Percentiles rank a stretch among this genome's conserved stretches.
These are phyloP conservation scores for Verticillium dahliae DNA, from an alignment of 2,329 filamentous ascomycete genomes.

Conservation along the genomic window DNA sequence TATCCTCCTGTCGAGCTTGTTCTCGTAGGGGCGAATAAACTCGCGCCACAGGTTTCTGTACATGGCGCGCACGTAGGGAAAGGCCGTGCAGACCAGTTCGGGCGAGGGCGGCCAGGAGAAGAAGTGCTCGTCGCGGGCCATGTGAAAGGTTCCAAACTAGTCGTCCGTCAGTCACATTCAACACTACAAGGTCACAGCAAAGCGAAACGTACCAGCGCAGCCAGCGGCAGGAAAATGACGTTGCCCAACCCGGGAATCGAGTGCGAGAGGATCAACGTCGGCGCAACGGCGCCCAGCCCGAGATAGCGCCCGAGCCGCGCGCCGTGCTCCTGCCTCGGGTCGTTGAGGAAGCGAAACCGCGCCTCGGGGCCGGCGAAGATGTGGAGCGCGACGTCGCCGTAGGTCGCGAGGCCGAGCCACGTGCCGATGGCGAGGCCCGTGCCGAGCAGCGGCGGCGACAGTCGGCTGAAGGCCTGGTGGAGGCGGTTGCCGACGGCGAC, in stretches of 20 bases:
- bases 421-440: conserved; percentile 37
- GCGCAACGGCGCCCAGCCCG: conserved; percentile 37
- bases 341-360: conserved; percentile 7
- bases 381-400: conserved; percentile 43
- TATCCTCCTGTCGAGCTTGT: conserved; percentile 39
- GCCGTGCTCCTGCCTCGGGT: conserved; percentile 1
- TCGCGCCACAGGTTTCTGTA: conserved; percentile 41
- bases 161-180: background rate
- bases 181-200: too few relatives aligned
- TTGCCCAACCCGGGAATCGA: conserved; percentile 35
- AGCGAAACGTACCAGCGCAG: conserved; percentile 29
- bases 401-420: conserved; percentile 44
- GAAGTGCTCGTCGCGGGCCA: conserved; percentile 36
- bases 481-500: conserved; percentile 59
- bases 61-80: conserved; percentile 37
- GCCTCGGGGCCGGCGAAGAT: conserved; percentile 45
- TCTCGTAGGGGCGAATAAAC: conserved; percentile 39
- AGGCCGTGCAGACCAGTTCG: conserved; percentile 39
- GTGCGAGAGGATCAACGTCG: conserved; percentile 36
- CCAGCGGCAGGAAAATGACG: conserved; percentile 32
- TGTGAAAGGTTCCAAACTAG: conserved; percentile 41
- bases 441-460: conserved; percentile 58
- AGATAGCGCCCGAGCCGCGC: conserved; percentile 14
- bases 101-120: conserved; percentile 48
- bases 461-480: conserved; percentile 46